phyloP scores from a whole-genome alignment of 352 stramenopile genomes.

The Phytopythium sindhum region DNA sequence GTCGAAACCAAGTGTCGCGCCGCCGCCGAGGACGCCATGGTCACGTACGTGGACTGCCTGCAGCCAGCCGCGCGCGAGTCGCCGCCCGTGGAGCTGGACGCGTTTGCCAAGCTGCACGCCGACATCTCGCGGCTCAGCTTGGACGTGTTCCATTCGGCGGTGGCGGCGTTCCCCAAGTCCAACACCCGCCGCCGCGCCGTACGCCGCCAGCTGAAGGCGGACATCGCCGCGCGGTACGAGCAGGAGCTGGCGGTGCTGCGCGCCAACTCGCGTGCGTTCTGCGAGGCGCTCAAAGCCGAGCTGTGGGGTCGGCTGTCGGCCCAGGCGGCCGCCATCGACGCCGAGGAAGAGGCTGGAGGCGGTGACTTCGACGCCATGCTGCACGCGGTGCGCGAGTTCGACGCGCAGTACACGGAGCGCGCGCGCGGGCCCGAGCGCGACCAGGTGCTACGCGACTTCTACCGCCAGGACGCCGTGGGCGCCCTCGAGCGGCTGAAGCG shows the following conservation, averaged over 20 bases:
- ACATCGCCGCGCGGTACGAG: slow-evolving; percentile 39
- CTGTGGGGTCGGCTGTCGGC: slow-evolving; percentile 41
- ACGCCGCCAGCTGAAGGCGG: slow-evolving; percentile 45
- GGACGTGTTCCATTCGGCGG: slow-evolving; percentile 56
- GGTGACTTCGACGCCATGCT: slow-evolving; percentile 34
- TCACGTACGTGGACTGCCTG: slow-evolving; percentile 76
- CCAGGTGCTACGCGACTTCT: slow-evolving; percentile 52
- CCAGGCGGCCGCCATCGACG: slow-evolving; percentile 2
- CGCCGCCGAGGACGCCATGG: slow-evolving; percentile 55
- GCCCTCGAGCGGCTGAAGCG: slow-evolving; percentile 54
- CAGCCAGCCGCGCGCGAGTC: slow-evolving; percentile 47
- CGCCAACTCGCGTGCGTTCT: slow-evolving; percentile 47
- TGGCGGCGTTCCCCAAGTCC: slow-evolving; percentile 38
- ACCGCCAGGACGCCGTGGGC: slow-evolving; percentile 47
- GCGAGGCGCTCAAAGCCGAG: slow-evolving; percentile 29
- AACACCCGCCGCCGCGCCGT: slow-evolving; percentile 33
- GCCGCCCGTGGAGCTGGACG: slow-evolving; percentile 58
- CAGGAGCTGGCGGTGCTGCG: slow-evolving; percentile 36
- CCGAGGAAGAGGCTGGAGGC: background rate
- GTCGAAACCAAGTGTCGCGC: slow-evolving; percentile 50
- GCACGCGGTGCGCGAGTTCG: slow-evolving; percentile 48
- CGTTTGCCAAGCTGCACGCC: slow-evolving; percentile 63
- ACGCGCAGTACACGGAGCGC: slow-evolving; percentile 36
- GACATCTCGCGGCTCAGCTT: slow-evolving; percentile 70
- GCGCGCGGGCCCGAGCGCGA: slow-evolving; percentile 52